Evolutionary conservation across 768 basidiomycete species (phyloP), one percentile per base, ranked within the genome.

Genomic region (Suillus ampliporus): DNA sequence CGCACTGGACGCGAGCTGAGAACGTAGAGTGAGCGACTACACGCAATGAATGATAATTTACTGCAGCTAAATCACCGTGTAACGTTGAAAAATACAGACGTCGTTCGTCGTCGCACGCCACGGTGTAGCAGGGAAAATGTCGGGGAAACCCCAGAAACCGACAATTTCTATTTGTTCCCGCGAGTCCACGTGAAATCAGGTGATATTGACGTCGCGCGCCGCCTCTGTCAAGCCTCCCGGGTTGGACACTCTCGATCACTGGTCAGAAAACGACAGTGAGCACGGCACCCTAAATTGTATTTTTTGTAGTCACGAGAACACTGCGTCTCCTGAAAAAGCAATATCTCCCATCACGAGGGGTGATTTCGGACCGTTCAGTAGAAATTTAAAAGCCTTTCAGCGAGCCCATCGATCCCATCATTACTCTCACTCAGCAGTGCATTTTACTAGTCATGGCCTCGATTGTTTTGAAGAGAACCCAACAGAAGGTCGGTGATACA

Each of bases 391-490:
- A 41, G 34, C 35, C 26, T 28, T 17, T 26, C 13, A 5, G 7
- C 34, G 37, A 64, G 64, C 38, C 38, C 60, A 21, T 31, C 17
- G 56, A 64, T 59, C 51, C n/a, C 28, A 26, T 21, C 58, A 60
- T 61, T 62, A 48, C 53, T 57, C 58, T 60, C 59, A 60, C 62
- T 63, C 61, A n/a, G n/a, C 38, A 48, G 62, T 60, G 58, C 26
- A 60, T 61, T 54, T 54, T 46, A 47, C 26, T 60, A 53, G 61
- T 28, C 50, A 89, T 89, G 86, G 75, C 85, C 53, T 70, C 84
- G 59, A 65, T 87, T 72, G 74, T 77, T 23, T 75, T 90, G 72
- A 85, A 85, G 72, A 78, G 86, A 67, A 90, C 87, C 50, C 83
- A 81, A 19, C 82, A 84, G 64, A 84, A 88, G 83, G 89, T 83